Percentiles rank a stretch among this genome's conserved stretches.
Conservation (phyloP, 2,329 filamentous ascomycete species). For the Neofusicoccum sp. region DNA sequence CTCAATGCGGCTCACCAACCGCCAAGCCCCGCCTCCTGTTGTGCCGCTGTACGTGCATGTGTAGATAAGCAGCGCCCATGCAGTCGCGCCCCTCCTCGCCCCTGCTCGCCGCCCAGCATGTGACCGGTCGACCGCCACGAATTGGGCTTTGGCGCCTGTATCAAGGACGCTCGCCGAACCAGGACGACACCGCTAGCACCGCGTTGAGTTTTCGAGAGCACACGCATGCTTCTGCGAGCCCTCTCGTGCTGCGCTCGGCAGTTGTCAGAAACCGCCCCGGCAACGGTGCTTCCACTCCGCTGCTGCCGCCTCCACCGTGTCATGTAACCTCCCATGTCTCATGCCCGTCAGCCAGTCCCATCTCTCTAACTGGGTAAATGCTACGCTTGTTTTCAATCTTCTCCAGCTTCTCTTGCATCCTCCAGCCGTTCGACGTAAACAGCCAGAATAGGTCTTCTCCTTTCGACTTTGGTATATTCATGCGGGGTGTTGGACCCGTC, state of each 20-base stretch:
- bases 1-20: not conserved
- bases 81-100: not conserved
- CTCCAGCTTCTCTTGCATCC: no score
- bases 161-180: not conserved
- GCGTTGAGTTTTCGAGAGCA: not conserved
- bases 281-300: not conserved
- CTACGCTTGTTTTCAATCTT: no score
- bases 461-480: no score
- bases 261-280: no score
- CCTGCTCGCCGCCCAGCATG: no score
- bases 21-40: not conserved
- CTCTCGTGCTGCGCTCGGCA: no score
- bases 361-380: no score
- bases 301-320: not conserved
- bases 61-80: not conserved
- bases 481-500: no score
- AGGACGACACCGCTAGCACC: not conserved
- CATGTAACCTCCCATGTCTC: not conserved
- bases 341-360: not conserved
- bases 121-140: no score
- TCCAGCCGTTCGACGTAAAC: no score
- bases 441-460: no score
- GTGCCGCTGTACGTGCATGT: not conserved
- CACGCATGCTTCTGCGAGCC: not conserved
- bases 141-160: not conserved